Conservation (phyloP, 495 filamentous ascomycete genomes). For the Penicillium soppii region DNA sequence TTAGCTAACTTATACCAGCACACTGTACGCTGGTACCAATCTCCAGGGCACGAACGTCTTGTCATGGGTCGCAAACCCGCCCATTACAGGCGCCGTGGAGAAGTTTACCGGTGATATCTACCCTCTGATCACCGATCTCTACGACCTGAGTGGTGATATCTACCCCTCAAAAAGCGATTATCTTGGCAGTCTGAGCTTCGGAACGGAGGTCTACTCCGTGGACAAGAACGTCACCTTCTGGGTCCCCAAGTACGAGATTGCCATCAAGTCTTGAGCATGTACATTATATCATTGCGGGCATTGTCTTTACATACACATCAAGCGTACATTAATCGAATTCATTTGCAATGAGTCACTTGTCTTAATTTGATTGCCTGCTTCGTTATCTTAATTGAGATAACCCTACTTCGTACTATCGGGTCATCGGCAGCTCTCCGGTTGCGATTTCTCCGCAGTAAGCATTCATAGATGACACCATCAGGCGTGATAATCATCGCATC, state of each 20-base stretch:
- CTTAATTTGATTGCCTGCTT: no score
- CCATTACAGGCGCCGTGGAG: neutral
- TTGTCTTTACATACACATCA: neutral
- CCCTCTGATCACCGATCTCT: constrained; percentile 34
- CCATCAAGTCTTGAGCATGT: constrained; percentile 21
- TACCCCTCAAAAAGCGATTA: constrained; percentile 29
- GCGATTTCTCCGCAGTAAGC: neutral
- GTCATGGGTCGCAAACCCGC: constrained; percentile 29
- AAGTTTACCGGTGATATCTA: constrained; percentile 35
- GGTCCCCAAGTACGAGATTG: constrained; percentile 30
- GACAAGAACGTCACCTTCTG: constrained; percentile 32
- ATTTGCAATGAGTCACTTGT: no score
- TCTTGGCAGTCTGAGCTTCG: constrained; percentile 38
- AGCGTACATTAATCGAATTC: constrained; percentile 1
- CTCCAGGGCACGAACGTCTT: constrained; percentile 25
- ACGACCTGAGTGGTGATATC: constrained; percentile 8
- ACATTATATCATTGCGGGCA: constrained; percentile 5
- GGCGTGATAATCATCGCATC: constrained; percentile 5
- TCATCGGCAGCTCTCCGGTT: neutral
- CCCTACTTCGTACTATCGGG: no score
- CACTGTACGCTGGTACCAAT: constrained; percentile 31
- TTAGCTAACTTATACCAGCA: constrained; percentile 16
- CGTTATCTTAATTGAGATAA: neutral
- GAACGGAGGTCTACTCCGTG: constrained; percentile 33
- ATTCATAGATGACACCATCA: constrained; percentile 1